Evolutionary conservation across 768 basidiomycete genomes (phyloP).

Genomic region (Xerocomellus dryophilus): DNA sequence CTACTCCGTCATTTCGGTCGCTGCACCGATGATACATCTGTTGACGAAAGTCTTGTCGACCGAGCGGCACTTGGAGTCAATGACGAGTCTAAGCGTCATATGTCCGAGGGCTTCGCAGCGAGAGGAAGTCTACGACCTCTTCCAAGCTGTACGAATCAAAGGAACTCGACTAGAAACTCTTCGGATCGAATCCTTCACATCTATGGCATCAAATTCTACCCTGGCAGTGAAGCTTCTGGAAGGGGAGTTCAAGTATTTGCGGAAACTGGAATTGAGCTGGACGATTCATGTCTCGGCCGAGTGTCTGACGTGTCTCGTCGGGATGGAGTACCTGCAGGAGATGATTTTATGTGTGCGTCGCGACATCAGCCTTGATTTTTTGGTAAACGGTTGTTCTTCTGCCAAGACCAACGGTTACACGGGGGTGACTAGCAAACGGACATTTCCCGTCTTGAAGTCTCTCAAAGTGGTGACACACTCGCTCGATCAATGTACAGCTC

Average conservation of each 20-base stretch:
- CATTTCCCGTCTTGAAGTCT: slow-evolving; percentile 23
- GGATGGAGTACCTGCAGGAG: slow-evolving; percentile 25
- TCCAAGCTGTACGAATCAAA: slow-evolving; percentile 23
- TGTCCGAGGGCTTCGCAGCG: slow-evolving; percentile 22
- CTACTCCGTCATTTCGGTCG: slow-evolving; percentile 27
- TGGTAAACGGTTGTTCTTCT: slow-evolving; percentile 8
- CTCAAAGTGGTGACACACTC: slow-evolving; percentile 24
- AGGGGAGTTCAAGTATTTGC: slow-evolving; percentile 20
- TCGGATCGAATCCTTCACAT: slow-evolving; percentile 22
- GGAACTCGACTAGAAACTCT: slow-evolving; percentile 19
- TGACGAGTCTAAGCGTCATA: slow-evolving; percentile 24
- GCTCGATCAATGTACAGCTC: slow-evolving; percentile 29
- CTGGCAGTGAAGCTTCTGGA: slow-evolving; percentile 16
- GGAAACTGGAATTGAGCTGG: slow-evolving; percentile 24
- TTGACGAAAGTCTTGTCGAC: slow-evolving; percentile 21
- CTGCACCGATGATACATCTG: slow-evolving; percentile 18
- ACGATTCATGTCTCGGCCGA: slow-evolving; percentile 23
- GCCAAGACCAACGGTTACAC: background rate
- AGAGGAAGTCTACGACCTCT: slow-evolving; percentile 20
- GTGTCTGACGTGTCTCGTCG: slow-evolving; percentile 20
- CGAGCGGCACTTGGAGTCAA: slow-evolving; percentile 10
- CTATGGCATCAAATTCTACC: slow-evolving; percentile 7
- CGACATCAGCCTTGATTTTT: slow-evolving; percentile 17
- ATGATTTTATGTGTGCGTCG: slow-evolving; percentile 18
- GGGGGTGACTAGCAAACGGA: background rate